These are phyloP conservation scores for Botrytis paeoniae DNA, from an alignment of 2,329 filamentous ascomycete genomes.

Conservation along the genomic window DNA sequence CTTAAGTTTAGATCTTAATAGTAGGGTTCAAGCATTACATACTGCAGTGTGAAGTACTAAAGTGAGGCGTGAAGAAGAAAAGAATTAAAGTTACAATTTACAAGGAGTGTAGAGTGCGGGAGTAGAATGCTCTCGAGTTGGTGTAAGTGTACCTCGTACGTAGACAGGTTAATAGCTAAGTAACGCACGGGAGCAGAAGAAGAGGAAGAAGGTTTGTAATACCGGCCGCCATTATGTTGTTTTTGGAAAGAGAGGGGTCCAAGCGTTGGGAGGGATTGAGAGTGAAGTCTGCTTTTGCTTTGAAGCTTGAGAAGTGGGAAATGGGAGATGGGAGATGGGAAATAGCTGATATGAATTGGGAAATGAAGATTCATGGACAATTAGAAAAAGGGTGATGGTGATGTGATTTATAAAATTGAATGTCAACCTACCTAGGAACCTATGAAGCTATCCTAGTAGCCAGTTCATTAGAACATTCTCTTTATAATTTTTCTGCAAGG, in stretches of 20 bases:
- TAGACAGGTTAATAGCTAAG: no score
- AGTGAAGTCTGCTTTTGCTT: not conserved
- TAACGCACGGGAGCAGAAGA: not conserved
- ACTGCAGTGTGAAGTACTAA: not conserved
- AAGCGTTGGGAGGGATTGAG: not conserved
- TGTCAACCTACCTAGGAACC: no score
- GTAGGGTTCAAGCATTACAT: constrained; percentile 17
- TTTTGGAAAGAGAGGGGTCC: not conserved
- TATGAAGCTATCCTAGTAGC: not conserved
- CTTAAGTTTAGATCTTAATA: constrained; percentile 8
- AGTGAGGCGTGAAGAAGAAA: not conserved
- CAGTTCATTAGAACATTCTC: not conserved
- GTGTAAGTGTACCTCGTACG: not conserved
- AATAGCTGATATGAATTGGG: not conserved
- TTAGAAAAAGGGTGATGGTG: not conserved
- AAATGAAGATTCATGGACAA: constrained; percentile 10
- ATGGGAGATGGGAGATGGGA: not conserved
- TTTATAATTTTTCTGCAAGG: not conserved
- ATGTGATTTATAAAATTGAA: not conserved
- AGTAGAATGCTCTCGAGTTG: not conserved
- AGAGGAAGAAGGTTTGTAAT: not conserved
- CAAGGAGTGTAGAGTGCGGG: not conserved
- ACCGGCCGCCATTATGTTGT: not conserved
- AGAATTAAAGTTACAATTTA: not conserved
- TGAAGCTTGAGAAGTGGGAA: not conserved